A percentile compares a stretch with the other conserved stretches of the same genome.
Conservation (phyloP, 768 basidiomycete genomes). For the Coprinellus micaceus region DNA sequence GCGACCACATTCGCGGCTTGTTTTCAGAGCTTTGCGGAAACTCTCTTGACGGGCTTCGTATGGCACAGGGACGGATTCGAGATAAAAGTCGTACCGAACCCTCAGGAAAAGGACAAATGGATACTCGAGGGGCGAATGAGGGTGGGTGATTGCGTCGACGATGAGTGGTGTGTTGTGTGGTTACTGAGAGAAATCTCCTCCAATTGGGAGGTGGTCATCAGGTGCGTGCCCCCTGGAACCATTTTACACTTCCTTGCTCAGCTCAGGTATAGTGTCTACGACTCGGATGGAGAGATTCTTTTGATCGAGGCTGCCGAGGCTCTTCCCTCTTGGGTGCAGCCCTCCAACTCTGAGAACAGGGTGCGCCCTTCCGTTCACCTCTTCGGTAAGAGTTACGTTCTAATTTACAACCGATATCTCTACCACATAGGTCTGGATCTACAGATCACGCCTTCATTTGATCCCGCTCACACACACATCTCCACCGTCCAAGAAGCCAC, state of each 20-base stretch:
- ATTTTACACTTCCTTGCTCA: too few species aligned
- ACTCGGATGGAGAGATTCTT: constrained; percentile 94
- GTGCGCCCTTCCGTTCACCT: constrained; percentile 49
- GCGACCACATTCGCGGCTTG: constrained; percentile 65
- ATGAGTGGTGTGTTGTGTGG: constrained; percentile 97
- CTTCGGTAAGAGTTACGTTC: constrained; percentile 26
- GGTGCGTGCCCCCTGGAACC: constrained; percentile 49
- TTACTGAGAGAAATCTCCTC: constrained; percentile 72
- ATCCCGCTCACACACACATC: constrained; percentile 79
- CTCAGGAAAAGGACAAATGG: constrained; percentile 36
- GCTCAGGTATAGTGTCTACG: too few species aligned
- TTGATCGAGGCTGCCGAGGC: constrained; percentile 93
- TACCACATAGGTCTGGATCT: constrained; percentile 81
- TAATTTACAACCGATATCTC: constrained; percentile 20
- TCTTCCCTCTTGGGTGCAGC: constrained; percentile 88
- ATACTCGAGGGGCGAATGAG: constrained; percentile 80
- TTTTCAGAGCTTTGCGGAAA: constrained; percentile 54
- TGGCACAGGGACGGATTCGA: constrained; percentile 88
- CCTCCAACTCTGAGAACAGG: constrained; percentile 88
- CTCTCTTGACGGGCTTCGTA: constrained; percentile 55
- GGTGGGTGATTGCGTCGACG: constrained; percentile 95
- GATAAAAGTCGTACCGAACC: constrained; percentile 58
- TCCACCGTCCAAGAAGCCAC: constrained; percentile 51
- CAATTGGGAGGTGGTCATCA: constrained; percentile 77
- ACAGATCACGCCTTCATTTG: constrained; percentile 78